Conservation (phyloP, 2,329 filamentous ascomycete species). For the Xenoacremonium recifei region DNA sequence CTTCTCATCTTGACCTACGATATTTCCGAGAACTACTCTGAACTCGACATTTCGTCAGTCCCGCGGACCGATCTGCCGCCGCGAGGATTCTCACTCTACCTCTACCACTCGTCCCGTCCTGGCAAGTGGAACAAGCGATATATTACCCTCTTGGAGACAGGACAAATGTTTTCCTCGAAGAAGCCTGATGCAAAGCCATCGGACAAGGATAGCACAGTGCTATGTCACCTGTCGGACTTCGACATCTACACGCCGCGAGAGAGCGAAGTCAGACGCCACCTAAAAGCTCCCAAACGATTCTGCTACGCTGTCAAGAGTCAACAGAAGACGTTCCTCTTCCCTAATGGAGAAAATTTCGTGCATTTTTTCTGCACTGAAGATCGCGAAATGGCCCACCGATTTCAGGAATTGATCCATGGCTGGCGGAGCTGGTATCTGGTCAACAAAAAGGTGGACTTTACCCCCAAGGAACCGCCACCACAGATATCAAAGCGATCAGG, state of each 20-base stretch:
- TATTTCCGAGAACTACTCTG: conserved; percentile 50
- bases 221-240: conserved; percentile 89
- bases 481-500: conserved; percentile 9
- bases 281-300: conserved; percentile 80
- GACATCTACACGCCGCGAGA: conserved; percentile 81
- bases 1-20: conserved; percentile 66
- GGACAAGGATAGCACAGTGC: conserved; percentile 65
- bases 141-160: conserved; percentile 70
- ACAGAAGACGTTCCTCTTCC: conserved; percentile 81
- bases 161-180: conserved; percentile 72
- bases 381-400: conserved; percentile 60
- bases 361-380: conserved; percentile 91
- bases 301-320: conserved; percentile 92
- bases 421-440: conserved; percentile 95
- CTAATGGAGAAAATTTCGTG: conserved; percentile 78
- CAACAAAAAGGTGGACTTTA: conserved; percentile 59
- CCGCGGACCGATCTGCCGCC: conserved; percentile 60
- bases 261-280: conserved; percentile 63
- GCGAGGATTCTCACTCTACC: conserved; percentile 62
- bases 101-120: conserved; percentile 78
- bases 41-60: conserved; percentile 65
- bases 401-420: conserved; percentile 68
- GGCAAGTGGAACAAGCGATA: conserved; percentile 89
- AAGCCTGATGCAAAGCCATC: conserved; percentile 57
- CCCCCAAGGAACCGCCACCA: conserved; percentile 29